A percentile compares a stretch with the other conserved stretches of the same genome.
phyloP scores from a whole-genome alignment of 2,329 filamentous ascomycete genomes.

The Ploettnerulaceae sp. region DNA sequence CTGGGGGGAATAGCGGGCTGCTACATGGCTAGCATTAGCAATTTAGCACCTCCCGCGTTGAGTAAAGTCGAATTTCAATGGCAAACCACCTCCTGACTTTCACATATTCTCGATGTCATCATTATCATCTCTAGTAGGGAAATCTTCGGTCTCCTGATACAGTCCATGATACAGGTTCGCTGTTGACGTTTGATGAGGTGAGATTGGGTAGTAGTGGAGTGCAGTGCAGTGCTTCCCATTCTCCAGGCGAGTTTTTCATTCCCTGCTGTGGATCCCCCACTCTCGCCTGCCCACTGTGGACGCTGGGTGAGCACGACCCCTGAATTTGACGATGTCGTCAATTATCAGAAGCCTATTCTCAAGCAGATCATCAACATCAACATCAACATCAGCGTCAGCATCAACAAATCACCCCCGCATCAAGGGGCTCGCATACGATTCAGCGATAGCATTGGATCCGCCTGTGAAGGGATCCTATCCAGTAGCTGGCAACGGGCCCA shows the following conservation, averaged over 20 bases:
- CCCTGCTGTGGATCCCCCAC: conserved; percentile 7
- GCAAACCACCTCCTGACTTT: too few species aligned
- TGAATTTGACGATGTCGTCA: conserved; percentile 13
- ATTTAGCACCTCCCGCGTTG: too few species aligned
- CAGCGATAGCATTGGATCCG: conserved; percentile 35
- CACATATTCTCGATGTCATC: too few species aligned
- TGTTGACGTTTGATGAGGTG: too few species aligned
- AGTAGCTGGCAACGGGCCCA: conserved; percentile 40
- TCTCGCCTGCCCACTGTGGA: neutral
- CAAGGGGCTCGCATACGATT: conserved; percentile 38
- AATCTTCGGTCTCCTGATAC: too few species aligned
- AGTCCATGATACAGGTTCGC: too few species aligned
- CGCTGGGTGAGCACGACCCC: conserved; percentile 1
- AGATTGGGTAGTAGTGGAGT: neutral
- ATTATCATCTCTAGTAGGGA: too few species aligned
- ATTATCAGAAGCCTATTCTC: conserved; percentile 17
- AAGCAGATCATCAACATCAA: conserved; percentile 10
- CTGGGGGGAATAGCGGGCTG: too few species aligned
- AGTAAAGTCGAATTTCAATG: too few species aligned
- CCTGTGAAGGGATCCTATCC: conserved; percentile 40
- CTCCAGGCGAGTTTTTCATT: conserved; percentile 1
- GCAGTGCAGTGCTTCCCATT: neutral
- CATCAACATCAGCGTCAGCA: too few species aligned
- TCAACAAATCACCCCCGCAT: conserved; percentile 21
- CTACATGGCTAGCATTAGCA: too few species aligned